phyloP scores from a whole-genome alignment of 495 filamentous ascomycete genomes.

The Aspergillus asperescens region DNA sequence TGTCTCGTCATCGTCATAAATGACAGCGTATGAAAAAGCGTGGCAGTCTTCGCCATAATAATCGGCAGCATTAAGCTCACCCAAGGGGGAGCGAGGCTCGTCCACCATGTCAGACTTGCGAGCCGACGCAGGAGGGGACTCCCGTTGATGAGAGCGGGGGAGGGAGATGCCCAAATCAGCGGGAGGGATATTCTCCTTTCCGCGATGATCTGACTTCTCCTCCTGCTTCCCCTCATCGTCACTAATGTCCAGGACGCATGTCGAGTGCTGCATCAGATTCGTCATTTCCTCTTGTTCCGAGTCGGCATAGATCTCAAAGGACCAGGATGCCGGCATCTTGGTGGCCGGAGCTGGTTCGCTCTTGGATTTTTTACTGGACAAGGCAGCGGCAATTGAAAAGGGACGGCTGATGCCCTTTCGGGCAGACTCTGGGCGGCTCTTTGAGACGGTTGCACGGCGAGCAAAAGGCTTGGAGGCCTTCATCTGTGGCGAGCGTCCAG shows the following conservation, averaged over 20 bases:
- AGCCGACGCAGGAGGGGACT: conserved; percentile 28
- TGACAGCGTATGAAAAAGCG: conserved; percentile 52
- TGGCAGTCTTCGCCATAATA: conserved; percentile 68
- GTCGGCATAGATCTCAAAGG: conserved; percentile 94
- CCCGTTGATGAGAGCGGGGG: conserved; percentile 22
- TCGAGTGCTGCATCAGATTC: conserved; percentile 86
- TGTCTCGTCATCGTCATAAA: conserved; percentile 52
- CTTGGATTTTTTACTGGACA: conserved; percentile 43
- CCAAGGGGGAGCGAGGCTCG: conserved; percentile 61
- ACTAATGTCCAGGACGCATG: conserved; percentile 76
- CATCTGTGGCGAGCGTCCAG: conserved; percentile 37
- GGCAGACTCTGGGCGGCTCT: conserved; percentile 51
- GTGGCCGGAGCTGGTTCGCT: conserved; percentile 29
- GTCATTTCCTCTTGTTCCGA: conserved; percentile 80
- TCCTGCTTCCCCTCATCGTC: conserved; percentile 46
- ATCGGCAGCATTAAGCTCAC: conserved; percentile 64
- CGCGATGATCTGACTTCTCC: conserved; percentile 47
- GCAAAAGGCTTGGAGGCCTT: conserved; percentile 32
- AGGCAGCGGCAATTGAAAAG: conserved; percentile 75
- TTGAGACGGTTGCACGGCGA: conserved; percentile 36
- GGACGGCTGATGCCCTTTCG: conserved; percentile 43
- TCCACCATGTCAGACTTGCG: conserved; percentile 38
- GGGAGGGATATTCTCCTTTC: conserved; percentile 86
- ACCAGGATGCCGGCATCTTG: conserved; percentile 63
- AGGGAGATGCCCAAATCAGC: conserved; percentile 32